Base-by-base conservation (phyloP, 1,139 yeast species). In the Zygoascus hellenicus region DNA sequence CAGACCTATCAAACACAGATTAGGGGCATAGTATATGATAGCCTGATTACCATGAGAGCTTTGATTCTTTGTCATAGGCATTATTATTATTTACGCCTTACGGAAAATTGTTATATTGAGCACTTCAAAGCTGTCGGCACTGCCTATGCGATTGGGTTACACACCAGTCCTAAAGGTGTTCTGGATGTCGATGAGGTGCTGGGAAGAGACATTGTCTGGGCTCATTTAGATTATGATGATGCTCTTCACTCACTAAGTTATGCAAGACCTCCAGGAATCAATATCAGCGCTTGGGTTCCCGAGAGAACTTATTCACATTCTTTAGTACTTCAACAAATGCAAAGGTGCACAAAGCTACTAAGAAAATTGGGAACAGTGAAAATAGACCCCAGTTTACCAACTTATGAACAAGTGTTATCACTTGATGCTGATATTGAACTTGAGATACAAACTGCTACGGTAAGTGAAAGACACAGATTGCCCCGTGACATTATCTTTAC, bases 81-180 rank as follows among this genome's bases (percentile, higher is more conserved):
- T 32, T 34, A n/a, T 11, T 28, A 32, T 13, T 41, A 32, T 32
- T 19, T 41, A 1, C 32, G 37, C 5, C 37, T 22, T 19, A 28
- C 29, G 2, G 43, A 41, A 32, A 30, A 19, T 30, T 16, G 31
- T 15, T 41, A 37, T 36, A 32, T 22, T n/a, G 43, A 41, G 37
- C 4, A 11, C 3, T 41, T 41, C 37, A 41, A 22, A 15, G 38
- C 43, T n/a, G 43, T 41, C 2, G 43, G 38, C 11, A 33, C 36
- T 13, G 43, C 43, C n/a, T 41, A 41, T 13, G 43, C 38, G 2
- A 41, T 41, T 13, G 43, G 43, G 2, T 28, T 41, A n/a, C 43
- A 41, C 14, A 13, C 36, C 13, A 15, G 19, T 2, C 32, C 37
- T 11, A 41, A 19, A 33, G 31, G 30, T 4, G 31, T 11, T 6